These are phyloP conservation scores for Spergularia marina DNA, from an alignment of 148 eudicot genomes.

Conservation along the genomic window DNA sequence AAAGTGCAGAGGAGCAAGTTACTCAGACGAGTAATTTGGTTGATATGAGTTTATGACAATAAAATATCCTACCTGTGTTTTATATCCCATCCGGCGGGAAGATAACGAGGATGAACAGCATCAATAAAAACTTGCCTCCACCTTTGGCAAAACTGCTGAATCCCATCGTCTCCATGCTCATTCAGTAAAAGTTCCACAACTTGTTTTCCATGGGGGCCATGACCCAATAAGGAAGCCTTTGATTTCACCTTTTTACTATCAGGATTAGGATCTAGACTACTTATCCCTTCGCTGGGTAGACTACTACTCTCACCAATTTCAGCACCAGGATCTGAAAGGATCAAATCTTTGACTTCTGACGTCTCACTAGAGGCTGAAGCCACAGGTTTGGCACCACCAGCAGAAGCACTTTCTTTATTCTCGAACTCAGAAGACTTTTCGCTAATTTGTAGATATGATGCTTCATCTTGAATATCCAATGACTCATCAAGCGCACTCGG, in stretches of 20 bases:
- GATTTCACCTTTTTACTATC: constrained; percentile 33
- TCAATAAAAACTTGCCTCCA: constrained; percentile 96
- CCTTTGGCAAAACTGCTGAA: constrained; percentile 84
- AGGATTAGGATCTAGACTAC: constrained; percentile 17
- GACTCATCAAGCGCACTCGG: constrained; percentile 17
- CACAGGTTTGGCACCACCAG: constrained; percentile 11
- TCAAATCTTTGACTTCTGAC: constrained; percentile 25
- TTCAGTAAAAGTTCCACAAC: constrained; percentile 66
- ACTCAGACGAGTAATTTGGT: no score
- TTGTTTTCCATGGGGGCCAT: constrained; percentile 96
- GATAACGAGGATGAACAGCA: constrained; percentile 72
- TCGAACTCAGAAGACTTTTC: constrained; percentile 24
- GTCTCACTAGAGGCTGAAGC: constrained; percentile 10
- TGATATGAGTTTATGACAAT: background rate
- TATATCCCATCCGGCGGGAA: constrained; percentile 97
- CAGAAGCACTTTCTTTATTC: constrained; percentile 13
- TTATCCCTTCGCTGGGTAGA: constrained; percentile 22
- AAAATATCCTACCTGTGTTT: constrained; percentile 66
- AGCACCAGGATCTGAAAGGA: constrained; percentile 25
- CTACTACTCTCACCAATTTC: constrained; percentile 26
- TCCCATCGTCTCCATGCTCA: constrained; percentile 82
- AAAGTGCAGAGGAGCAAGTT: no score
- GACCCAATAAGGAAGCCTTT: constrained; percentile 84
- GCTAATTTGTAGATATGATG: constrained; percentile 27
- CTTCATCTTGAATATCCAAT: constrained; percentile 21